Conservation (phyloP, 352 stramenopile genomes). For the Detonula confervacea region DNA sequence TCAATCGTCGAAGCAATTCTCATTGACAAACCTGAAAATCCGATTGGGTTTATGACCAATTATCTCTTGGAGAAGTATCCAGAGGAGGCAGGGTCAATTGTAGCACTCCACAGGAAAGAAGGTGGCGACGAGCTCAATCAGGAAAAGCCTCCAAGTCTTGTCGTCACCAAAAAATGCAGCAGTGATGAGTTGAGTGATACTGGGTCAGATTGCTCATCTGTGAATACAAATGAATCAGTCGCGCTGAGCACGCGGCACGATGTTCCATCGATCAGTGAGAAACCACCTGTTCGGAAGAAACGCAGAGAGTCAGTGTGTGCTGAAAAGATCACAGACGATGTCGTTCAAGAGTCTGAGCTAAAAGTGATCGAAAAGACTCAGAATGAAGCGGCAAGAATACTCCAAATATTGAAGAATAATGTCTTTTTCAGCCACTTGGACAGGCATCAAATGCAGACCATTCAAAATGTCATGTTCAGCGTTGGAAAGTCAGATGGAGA, state of each 20-base stretch:
- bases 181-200: constrained; percentile 22
- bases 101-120: constrained; percentile 23
- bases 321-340: constrained; percentile 47
- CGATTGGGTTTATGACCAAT: constrained; percentile 83
- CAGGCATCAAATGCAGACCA: constrained; percentile 62
- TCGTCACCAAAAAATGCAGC: not conserved
- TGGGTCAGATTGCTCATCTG: constrained; percentile 20
- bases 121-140: constrained; percentile 33
- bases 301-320: constrained; percentile 57
- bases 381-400: constrained; percentile 66
- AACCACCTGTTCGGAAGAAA: constrained; percentile 38
- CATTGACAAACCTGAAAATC: constrained; percentile 84
- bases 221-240: constrained; percentile 18
- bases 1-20: constrained; percentile 83
- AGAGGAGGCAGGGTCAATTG: constrained; percentile 55
- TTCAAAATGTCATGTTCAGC: constrained; percentile 85
- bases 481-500: constrained; percentile 81
- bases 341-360: constrained; percentile 30
- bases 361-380: constrained; percentile 66
- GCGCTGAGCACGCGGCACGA: not conserved
- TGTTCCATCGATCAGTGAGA: constrained; percentile 16
- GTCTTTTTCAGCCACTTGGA: constrained; percentile 80
- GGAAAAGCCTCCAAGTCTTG: constrained; percentile 12
- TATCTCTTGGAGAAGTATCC: constrained; percentile 74
- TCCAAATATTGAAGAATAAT: constrained; percentile 77